Base-by-base conservation (phyloP, 2,329 filamentous ascomycete genomes). In the Zasmidium cellare region DNA sequence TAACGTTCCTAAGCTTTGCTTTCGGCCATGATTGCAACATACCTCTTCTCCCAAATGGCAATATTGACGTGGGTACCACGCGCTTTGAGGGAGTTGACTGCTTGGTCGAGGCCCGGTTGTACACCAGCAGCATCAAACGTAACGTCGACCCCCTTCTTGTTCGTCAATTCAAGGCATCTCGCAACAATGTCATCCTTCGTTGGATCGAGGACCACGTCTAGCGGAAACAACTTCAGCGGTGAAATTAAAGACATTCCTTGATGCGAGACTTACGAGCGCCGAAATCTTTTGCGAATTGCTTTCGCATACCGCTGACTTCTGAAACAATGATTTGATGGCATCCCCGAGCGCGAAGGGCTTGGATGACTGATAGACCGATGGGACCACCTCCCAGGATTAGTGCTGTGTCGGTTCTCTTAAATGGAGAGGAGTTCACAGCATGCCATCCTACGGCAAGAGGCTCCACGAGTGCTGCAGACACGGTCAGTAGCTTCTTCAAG, bases 371-470 rank as follows among this genome's bases (percentile, higher is more conserved):
- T 6, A 84, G 75, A 9, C 82, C 81, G 57, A 84, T 83, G 0
- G 81, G 81, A 1, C 81, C 81, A 18, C 79, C 80, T 16, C 82
- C 82, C 1, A 84, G 71, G 16, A 84, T 73, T 19, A 84, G 69
- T 0, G 75, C 80, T 0, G 75, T 69, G 55, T 81, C 75, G 18
- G 75, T 77, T 3, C 71, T 66, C 61, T 79, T 78, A 71, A 78
- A 81, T 0, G 77, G 76, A 38, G 78, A 80, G 53, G 79, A 75
- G 48, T 79, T 78, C 31, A 84, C 79, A 1, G 81, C 81, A 63
- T 84, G 82, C 80, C 80, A 84, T 18, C 79, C 82, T 1, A 84
- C 82, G 3, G 81, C 76, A 0, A 84, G 71, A 1, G 82, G 82
- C 64, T 84, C 82, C 46, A 83, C 75, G 25, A 84, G 72, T 0